Evolutionary conservation across 2,329 filamentous ascomycete genomes (phyloP).

Genomic region (Paracorniculantispora psalliotae): DNA sequence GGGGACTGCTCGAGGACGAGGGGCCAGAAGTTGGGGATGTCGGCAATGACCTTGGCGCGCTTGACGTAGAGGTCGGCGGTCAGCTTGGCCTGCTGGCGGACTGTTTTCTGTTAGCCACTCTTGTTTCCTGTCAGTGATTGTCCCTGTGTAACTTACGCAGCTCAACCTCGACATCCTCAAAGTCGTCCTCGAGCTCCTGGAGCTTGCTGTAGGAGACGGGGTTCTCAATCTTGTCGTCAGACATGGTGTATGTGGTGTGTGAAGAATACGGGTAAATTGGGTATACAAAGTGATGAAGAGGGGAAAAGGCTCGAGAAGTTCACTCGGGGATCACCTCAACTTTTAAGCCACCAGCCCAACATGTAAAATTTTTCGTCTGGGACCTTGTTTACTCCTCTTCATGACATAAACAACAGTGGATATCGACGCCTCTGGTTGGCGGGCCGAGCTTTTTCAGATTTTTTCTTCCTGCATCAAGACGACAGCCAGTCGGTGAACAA

Average conservation of each 20-base stretch:
- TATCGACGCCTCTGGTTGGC: constrained; percentile 10
- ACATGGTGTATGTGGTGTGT: background rate
- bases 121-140: too few species aligned
- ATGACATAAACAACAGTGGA: constrained; percentile 13
- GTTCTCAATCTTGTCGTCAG: constrained; percentile 27
- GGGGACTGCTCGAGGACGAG: constrained; percentile 86
- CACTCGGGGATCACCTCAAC: background rate
- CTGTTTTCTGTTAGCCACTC: constrained; percentile 36
- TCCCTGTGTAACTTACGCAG: constrained; percentile 62
- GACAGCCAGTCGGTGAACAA: constrained; percentile 6
- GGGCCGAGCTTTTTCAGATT: background rate
- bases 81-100: constrained; percentile 67
- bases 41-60: constrained; percentile 63
- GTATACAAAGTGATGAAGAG: background rate
- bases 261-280: background rate
- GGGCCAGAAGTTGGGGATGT: constrained; percentile 90
- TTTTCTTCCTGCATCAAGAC: background rate
- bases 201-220: constrained; percentile 69
- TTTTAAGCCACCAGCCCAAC: background rate
- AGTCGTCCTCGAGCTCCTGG: constrained; percentile 73
- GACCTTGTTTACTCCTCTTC: constrained; percentile 1
- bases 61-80: constrained; percentile 69
- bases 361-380: background rate
- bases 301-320: background rate
- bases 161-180: constrained; percentile 76